Evolutionary conservation across 805 yeast species (phyloP).

Genomic region (Cyberlindnera subsufficiens): DNA sequence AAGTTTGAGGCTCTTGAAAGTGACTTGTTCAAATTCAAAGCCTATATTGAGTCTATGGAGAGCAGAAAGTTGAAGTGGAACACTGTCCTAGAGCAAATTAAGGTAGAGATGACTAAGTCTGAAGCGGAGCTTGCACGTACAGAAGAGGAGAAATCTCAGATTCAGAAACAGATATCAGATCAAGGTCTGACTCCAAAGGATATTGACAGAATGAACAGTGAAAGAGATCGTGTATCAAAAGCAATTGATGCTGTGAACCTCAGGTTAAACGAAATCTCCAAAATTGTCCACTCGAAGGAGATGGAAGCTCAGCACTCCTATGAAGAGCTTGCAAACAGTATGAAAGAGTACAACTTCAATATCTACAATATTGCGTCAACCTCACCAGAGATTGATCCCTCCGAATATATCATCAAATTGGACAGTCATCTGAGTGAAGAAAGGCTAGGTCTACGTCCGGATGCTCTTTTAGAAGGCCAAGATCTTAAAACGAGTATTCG

Average conservation of each 20-base stretch:
- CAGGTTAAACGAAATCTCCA: slow-evolving; percentile 41
- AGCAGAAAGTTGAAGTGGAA: slow-evolving; percentile 64
- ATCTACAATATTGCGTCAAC: slow-evolving; percentile 42
- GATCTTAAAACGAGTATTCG: slow-evolving; percentile 31
- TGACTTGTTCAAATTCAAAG: slow-evolving; percentile 64
- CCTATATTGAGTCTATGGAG: slow-evolving; percentile 65
- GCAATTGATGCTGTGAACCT: slow-evolving; percentile 41
- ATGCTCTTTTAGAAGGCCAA: slow-evolving; percentile 31
- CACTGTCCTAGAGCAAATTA: slow-evolving; percentile 47
- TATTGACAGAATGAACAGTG: slow-evolving; percentile 57
- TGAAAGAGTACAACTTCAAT: slow-evolving; percentile 51
- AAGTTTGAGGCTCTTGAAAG: slow-evolving; percentile 60
- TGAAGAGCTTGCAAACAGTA: slow-evolving; percentile 44
- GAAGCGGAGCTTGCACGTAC: slow-evolving; percentile 36
- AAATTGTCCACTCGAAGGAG: slow-evolving; percentile 44
- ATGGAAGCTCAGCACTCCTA: slow-evolving; percentile 41
- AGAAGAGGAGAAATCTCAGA: slow-evolving; percentile 35
- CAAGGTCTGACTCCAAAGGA: slow-evolving; percentile 59
- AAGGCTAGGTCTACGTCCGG: slow-evolving; percentile 40
- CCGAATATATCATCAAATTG: slow-evolving; percentile 36
- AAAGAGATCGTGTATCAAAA: slow-evolving; percentile 52
- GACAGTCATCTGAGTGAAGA: slow-evolving; percentile 35
- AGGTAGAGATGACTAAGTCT: slow-evolving; percentile 43
- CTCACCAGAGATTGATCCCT: slow-evolving; percentile 21
- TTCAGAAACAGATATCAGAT: slow-evolving; percentile 37